Conservation (phyloP, 1,139 yeast species). For the Diutina scorzettiae region DNA sequence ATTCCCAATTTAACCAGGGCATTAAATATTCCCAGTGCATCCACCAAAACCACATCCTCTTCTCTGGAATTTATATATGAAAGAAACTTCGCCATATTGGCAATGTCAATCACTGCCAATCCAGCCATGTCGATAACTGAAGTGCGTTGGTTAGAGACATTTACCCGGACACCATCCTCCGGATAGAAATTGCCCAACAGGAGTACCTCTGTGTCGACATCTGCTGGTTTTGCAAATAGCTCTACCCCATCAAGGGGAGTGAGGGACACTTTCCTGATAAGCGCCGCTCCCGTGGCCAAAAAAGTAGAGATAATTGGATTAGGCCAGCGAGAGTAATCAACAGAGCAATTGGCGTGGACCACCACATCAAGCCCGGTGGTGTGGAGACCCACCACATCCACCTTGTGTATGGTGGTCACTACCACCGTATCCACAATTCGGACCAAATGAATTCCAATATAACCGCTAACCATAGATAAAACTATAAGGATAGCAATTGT, state of each 20-base stretch:
- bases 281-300: not conserved
- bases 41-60: not conserved
- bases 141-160: not conserved
- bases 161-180: not conserved
- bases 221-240: not conserved
- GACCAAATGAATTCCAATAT: not conserved
- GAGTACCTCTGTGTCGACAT: not conserved
- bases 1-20: not conserved
- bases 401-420: not conserved
- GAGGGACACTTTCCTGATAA: not conserved
- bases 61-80: not conserved
- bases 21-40: not conserved
- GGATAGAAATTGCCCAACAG: not conserved
- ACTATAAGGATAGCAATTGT: not conserved
- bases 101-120: not conserved
- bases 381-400: conserved; percentile 1
- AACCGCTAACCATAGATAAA: not conserved
- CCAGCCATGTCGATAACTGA: not conserved
- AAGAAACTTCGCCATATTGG: not conserved
- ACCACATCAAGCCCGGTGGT: not conserved
- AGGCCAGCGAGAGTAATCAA: not conserved
- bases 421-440: not conserved
- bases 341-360: not conserved
- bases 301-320: not conserved
- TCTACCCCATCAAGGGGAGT: not conserved